These are phyloP conservation scores for Trifolium subterraneum DNA, from an alignment of 306 rosid genomes.

Conservation along the genomic window DNA sequence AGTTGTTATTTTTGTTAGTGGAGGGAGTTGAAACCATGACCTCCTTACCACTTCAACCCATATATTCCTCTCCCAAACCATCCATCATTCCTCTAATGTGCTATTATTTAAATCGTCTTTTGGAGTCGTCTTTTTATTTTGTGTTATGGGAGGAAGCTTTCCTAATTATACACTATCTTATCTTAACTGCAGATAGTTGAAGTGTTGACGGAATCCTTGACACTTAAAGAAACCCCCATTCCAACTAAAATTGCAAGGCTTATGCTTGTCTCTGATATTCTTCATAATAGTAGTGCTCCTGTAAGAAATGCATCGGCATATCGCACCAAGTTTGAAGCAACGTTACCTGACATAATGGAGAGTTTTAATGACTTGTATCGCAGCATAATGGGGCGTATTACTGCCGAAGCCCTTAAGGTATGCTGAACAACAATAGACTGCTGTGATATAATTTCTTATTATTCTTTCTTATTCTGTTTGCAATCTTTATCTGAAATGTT, in stretches of 20 bases:
- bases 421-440: slow-evolving; percentile 24
- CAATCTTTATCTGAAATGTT: slow-evolving; percentile 43
- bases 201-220: slow-evolving; percentile 95
- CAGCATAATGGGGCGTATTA: slow-evolving; percentile 90
- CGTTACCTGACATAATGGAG: slow-evolving; percentile 95
- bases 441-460: slow-evolving; percentile 19
- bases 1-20: not conserved
- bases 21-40: not conserved
- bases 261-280: slow-evolving; percentile 98
- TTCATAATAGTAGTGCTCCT: slow-evolving; percentile 99
- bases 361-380: slow-evolving; percentile 96
- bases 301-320: slow-evolving; percentile 99
- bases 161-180: slow-evolving; percentile 27
- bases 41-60: not conserved
- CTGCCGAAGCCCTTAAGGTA: slow-evolving; percentile 99
- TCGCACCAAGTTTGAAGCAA: slow-evolving; percentile 96
- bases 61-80: not conserved
- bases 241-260: slow-evolving; percentile 99
- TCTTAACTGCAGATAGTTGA: slow-evolving; percentile 84
- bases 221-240: slow-evolving; percentile 97
- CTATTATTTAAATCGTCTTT: slow-evolving; percentile 26
- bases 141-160: slow-evolving; percentile 20
- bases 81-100: not conserved
- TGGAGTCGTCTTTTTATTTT: slow-evolving; percentile 12
- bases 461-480: slow-evolving; percentile 16